Evolutionary conservation across 2,329 filamentous ascomycete genomes (phyloP), one percentile per base, ranked within the genome.

Genomic region (Ophiostoma quercus): DNA sequence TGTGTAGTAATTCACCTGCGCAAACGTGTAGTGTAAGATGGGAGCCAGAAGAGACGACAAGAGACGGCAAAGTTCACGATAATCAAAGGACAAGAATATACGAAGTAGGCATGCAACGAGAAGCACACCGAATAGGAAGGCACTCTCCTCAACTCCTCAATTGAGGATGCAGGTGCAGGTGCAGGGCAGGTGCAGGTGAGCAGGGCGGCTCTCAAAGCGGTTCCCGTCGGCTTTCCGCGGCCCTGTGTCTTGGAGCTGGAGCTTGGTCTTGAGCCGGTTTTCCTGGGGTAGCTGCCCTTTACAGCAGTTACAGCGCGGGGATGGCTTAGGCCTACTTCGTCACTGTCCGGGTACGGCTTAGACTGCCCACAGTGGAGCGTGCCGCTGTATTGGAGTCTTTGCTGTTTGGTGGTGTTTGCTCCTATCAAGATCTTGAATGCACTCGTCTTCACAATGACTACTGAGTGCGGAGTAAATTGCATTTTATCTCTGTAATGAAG

Each of bases 151-250:
- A 62, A 34, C 60, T 63, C 60, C 62, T 32, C 57, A 62, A 62
- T 62, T 29, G 25, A 62, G 25, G 25, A 62, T 51, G 47, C 39
- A 41, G 39, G 12, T 41, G 39, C 39, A 41, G 39, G 39, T 14
- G 39, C 39, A 41, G 34, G 34, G 39, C 39, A 41, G 34, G 34
- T 43, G 41, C 54, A 29, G 22, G 51, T 62, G 57, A 62, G 57
- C 57, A 41, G 8, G 65, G 34, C 34, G 34, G 34, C 34, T 34
- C 34, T 34, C 34, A 34, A 8, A 66, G 65, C 65, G 65, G 65
- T 47, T 66, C 37, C 22, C 65, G 39, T 66, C 65, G 65, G 65
- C 65, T 66, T 41, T 66, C n/a, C n/a, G 12, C 65, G 34, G 63
- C 37, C 37, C 62, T 47, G 57, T 25, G 11, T 60, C 54, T 60